Evolutionary conservation across 164 flowering plant genomes (phyloP), one percentile per base, ranked within the genome.

Genomic region (Dillenia suffruticosa): DNA sequence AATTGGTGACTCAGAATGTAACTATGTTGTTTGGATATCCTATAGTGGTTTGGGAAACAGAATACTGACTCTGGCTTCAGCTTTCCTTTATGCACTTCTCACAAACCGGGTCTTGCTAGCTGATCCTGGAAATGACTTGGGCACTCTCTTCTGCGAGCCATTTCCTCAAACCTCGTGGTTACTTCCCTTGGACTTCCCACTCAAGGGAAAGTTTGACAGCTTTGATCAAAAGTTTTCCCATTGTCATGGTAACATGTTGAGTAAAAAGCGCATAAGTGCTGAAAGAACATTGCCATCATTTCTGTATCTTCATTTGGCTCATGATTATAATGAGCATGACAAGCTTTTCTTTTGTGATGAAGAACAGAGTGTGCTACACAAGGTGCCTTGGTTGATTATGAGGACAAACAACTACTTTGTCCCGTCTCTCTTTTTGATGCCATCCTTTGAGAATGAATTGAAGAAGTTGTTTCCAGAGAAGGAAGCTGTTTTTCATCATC

Each of bases 61-160:
- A 68, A 82, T 91, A 58, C 64, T 91, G 14, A 73, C 91, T 24
- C 74, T 91, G 13, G 85, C 88, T 63, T 85, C 97, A 1, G 81
- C 91, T 19, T 91, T 91, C 63, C 80, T 91, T 32, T 91, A 91
- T 70, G 89, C 97, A 47, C 78, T 90, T 50, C 88, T 90, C 57
- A 84, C 92, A 32, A 74, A 91, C 62, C 72, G 97, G 11, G 89
- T 89, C 49, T 72, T 91, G 15, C 92, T 92, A 48, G 83, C 87
- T 48, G 90, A 92, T 65, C 87, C 82, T 43, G 86, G 88, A 44
- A 54, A 47, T 44, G 88, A 92, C 68, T 81, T 86, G 78, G 69
- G 64, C 44, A 83, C 83, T 74, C 92, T 92, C 51, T 87, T 92
- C 64, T 92, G 97, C 64, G 92, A 92, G 63, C 97, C 97, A n/a